Base-by-base conservation (phyloP, 2,329 filamentous ascomycete genomes). In the Coniosporium tulheliwenetii region DNA sequence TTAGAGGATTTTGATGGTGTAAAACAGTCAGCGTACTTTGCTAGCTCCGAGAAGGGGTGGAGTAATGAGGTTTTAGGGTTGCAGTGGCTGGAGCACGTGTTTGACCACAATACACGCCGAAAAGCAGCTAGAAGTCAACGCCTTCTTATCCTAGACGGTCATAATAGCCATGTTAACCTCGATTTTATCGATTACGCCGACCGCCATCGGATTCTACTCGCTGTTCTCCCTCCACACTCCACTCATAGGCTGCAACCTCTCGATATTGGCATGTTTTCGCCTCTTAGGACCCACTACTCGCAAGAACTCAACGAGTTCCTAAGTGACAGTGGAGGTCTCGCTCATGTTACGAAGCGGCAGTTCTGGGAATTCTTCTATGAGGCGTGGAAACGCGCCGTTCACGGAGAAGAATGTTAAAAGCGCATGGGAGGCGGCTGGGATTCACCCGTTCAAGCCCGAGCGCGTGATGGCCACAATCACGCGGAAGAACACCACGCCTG, bases 181-280 rank as follows among this genome's bases (percentile, higher is more conserved):
- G n/a, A n/a, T n/a, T n/a, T n/a, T n/a, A n/a, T n/a, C n/a, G n/a
- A n/a, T n/a, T n/a, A n/a, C n/a, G n/a, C n/a, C n/a, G n/a, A n/a
- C n/a, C n/a, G n/a, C n/a, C n/a, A n/a, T n/a, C n/a, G n/a, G n/a
- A n/a, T n/a, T n/a, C n/a, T n/a, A n/a, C n/a, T n/a, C n/a, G n/a
- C n/a, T n/a, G n/a, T n/a, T n/a, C n/a, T n/a, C n/a, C 43, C 43
- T 2, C 43, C 45, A 33, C 39, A 47, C 38, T 34, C 39, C 15
- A 47, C 45, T 13, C 40, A 44, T 39, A 37, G 30, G 5, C 26
- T 44, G 14, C 43, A 46, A 38, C 44, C 44, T 36, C 43, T 46
- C 13, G 38, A 46, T 37, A 37, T 42, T 13, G 30, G 14, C 13
- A 7, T 44, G 8, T 46, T 44, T 35, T 32, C 30, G 30, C 30